A percentile compares a stretch with the other conserved stretches of the same genome.
phyloP scores from a whole-genome alignment of 176 grass and related monocot genomes.

The Typha latifolia region DNA sequence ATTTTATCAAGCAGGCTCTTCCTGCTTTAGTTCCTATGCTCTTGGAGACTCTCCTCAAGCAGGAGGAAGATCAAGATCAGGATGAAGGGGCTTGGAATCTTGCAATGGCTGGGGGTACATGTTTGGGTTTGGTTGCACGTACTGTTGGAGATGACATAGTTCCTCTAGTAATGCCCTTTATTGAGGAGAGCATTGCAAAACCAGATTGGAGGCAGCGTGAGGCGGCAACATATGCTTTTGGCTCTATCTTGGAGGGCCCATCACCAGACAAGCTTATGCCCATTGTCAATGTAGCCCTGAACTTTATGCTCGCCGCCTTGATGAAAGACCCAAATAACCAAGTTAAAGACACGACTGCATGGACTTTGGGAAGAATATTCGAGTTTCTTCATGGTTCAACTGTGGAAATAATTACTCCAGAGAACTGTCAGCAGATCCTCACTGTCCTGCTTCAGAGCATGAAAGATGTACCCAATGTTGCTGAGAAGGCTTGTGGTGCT shows the following conservation, averaged over 20 bases:
- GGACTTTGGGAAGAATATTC: slow-evolving; percentile 86
- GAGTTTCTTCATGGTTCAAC: slow-evolving; percentile 88
- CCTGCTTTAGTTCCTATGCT: slow-evolving; percentile 68
- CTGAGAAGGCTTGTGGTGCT: slow-evolving; percentile 78
- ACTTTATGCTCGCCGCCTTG: slow-evolving; percentile 68
- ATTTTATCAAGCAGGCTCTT: slow-evolving; percentile 82
- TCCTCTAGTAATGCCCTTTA: slow-evolving; percentile 87
- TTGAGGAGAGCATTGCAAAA: slow-evolving; percentile 85
- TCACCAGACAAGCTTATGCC: slow-evolving; percentile 72
- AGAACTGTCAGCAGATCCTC: slow-evolving; percentile 69
- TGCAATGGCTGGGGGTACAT: slow-evolving; percentile 91
- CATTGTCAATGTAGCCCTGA: slow-evolving; percentile 61
- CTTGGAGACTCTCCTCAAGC: slow-evolving; percentile 76
- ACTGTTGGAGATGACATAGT: slow-evolving; percentile 92
- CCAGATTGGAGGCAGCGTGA: slow-evolving; percentile 72
- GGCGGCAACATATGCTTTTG: slow-evolving; percentile 82
- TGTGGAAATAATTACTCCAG: slow-evolving; percentile 49
- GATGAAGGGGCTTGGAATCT: slow-evolving; percentile 91
- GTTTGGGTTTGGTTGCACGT: slow-evolving; percentile 73
- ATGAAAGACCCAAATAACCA: slow-evolving; percentile 75
- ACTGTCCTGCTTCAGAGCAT: slow-evolving; percentile 75
- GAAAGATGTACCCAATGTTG: slow-evolving; percentile 93
- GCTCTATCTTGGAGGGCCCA: slow-evolving; percentile 81
- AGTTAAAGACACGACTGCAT: slow-evolving; percentile 88
- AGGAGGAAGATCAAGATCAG: slow-evolving; percentile 86